Evolutionary conservation across 108 stramenopile genomes (phyloP), one percentile per base, ranked within the genome.

Genomic region (Fistulifera pelliculosa): DNA sequence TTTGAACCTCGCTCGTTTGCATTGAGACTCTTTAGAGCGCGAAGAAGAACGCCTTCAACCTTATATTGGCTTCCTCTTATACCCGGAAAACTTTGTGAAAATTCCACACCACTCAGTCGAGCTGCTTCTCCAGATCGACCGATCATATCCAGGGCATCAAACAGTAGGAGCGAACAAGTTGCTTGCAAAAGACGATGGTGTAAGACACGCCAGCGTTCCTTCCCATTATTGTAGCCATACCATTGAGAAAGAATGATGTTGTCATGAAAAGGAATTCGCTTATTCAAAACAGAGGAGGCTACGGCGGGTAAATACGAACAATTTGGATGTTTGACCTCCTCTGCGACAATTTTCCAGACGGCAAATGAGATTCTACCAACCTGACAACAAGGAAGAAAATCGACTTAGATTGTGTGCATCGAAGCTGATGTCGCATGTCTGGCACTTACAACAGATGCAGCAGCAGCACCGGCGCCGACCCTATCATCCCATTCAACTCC

Each of bases 71-170:
- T 69, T 3, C 87, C 91, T 42, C 87, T 68, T 27, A 89, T 93
- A 5, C 87, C 91, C 23, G 90, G 90, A 18, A 88, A 76, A 39
- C 75, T 77, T 54, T 93, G 87, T 8, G 81, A 84, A 51, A 93
- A 90, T 47, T 93, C 92, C 18, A 93, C 92, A 12, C 86, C 83
- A 65, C 85, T 87, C 21, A 93, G 69, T n/a, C 87, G 58, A 31
- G 92, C 87, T 45, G 87, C 87, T 73, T 93, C 92, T n/a, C 92
- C 92, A 15, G 92, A 87, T 41, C 92, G 66, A 25, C 92, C 92
- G 49, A 93, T 62, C 22, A 93, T 72, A 64, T 93, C 92, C 5
- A 93, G 64, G 15, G 78, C 85, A 73, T 93, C 92, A 56, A 93
- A 73, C 5, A 93, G 52, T 15, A 85, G 52, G 7, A 93, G 60